Percentiles rank a stretch among this genome's conserved stretches.
Evolutionary conservation across 768 basidiomycete species (phyloP).

Genomic region (Leccinum boreale): DNA sequence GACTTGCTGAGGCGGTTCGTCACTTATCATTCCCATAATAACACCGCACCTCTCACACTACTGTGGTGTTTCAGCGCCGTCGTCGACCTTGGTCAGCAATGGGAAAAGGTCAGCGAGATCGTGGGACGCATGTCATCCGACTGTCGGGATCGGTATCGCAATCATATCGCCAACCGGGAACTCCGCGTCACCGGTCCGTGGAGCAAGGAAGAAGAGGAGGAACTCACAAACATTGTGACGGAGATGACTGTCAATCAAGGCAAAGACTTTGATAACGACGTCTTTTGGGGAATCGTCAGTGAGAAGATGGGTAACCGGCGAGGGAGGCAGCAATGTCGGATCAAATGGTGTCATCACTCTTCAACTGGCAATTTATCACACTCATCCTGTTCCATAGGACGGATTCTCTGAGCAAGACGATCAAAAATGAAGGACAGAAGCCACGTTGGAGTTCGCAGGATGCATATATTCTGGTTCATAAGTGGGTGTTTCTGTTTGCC

Average conservation of each 20-base stretch:
- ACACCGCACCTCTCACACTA: neutral
- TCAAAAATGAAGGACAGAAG: slow-evolving; percentile 69
- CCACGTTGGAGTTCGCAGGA: slow-evolving; percentile 75
- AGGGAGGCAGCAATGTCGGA: slow-evolving; percentile 80
- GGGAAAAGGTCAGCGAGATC: slow-evolving; percentile 70
- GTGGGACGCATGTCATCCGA: slow-evolving; percentile 78
- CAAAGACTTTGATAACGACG: slow-evolving; percentile 71
- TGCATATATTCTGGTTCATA: slow-evolving; percentile 77
- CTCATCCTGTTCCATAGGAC: slow-evolving; percentile 47
- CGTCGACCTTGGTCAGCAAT: slow-evolving; percentile 64
- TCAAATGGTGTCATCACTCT: slow-evolving; percentile 64
- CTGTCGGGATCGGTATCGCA: slow-evolving; percentile 83
- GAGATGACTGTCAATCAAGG: slow-evolving; percentile 72
- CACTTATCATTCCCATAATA: neutral
- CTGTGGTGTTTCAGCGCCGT: slow-evolving; percentile 53
- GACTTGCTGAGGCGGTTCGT: slow-evolving; percentile 57
- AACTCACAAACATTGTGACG: slow-evolving; percentile 69
- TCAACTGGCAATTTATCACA: neutral
- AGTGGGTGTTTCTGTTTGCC: slow-evolving; percentile 39
- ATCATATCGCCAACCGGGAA: slow-evolving; percentile 70
- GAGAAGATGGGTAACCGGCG: slow-evolving; percentile 74
- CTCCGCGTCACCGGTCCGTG: slow-evolving; percentile 64
- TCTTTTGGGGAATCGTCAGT: slow-evolving; percentile 80
- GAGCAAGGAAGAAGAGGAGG: slow-evolving; percentile 77
- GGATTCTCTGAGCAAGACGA: slow-evolving; percentile 65